Evolutionary conservation across 768 basidiomycete genomes (phyloP).

Genomic region (Pluteus cervinus): DNA sequence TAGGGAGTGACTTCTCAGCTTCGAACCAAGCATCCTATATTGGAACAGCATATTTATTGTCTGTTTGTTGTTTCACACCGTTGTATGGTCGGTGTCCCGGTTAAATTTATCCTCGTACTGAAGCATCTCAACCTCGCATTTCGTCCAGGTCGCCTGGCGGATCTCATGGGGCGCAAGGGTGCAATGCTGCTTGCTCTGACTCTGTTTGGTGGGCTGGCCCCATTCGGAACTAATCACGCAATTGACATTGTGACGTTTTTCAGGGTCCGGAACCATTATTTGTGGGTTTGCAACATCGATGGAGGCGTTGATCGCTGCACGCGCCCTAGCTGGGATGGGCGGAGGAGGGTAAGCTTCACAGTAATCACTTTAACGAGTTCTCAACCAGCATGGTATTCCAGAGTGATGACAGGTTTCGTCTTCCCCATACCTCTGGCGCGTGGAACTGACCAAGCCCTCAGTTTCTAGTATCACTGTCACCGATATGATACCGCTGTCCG

Average conservation of each 20-base stretch:
- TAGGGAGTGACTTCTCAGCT: slow-evolving; percentile 80
- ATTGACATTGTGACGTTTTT: slow-evolving; percentile 10
- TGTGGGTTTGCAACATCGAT: slow-evolving; percentile 88
- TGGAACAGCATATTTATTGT: slow-evolving; percentile 82
- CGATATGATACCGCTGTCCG: slow-evolving; percentile 85
- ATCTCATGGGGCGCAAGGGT: slow-evolving; percentile 79
- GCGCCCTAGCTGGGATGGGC: slow-evolving; percentile 87
- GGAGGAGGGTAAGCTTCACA: slow-evolving; percentile 72
- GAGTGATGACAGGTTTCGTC: slow-evolving; percentile 74
- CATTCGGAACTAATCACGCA: slow-evolving; percentile 3
- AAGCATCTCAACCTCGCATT: slow-evolving; percentile 6
- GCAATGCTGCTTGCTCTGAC: slow-evolving; percentile 81
- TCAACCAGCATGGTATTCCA: slow-evolving; percentile 26
- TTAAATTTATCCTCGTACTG: neutral
- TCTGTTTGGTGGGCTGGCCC: slow-evolving; percentile 61
- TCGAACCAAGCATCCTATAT: slow-evolving; percentile 81
- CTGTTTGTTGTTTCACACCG: slow-evolving; percentile 88
- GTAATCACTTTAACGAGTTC: slow-evolving; percentile 13
- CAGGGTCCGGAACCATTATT: slow-evolving; percentile 76
- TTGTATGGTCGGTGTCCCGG: slow-evolving; percentile 57
- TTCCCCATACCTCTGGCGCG: slow-evolving; percentile 2
- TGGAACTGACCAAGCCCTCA: slow-evolving; percentile 22
- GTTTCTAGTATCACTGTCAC: slow-evolving; percentile 81
- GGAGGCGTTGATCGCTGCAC: slow-evolving; percentile 71
- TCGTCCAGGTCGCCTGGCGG: slow-evolving; percentile 67